These are phyloP conservation scores for Periconia sp. DNA, from an alignment of 2,329 filamentous ascomycete genomes.

Conservation along the genomic window DNA sequence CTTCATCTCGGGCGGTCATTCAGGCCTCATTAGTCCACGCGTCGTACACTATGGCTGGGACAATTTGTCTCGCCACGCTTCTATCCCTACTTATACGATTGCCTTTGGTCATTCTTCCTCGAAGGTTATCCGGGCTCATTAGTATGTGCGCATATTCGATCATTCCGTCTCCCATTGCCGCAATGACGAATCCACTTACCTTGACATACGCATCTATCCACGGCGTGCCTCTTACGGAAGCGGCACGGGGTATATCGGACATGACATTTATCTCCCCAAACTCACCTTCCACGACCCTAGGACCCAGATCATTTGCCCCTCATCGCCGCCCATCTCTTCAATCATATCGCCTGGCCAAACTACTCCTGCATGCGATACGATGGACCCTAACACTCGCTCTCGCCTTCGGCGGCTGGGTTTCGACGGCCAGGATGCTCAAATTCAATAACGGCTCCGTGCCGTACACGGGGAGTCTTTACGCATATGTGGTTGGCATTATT, in stretches of 20 bases:
- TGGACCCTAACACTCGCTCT: constrained; percentile 88
- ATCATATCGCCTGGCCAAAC: constrained; percentile 86
- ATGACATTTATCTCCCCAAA: constrained; percentile 77
- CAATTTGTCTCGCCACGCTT: constrained; percentile 84
- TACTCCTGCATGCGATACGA: constrained; percentile 86
- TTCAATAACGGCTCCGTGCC: constrained; percentile 54
- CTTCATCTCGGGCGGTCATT: constrained; percentile 79
- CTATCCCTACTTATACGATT: constrained; percentile 79
- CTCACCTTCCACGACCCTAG: constrained; percentile 69
- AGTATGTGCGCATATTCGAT: constrained; percentile 75
- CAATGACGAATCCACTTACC: constrained; percentile 86
- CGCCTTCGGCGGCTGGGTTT: constrained; percentile 95
- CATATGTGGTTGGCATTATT: constrained; percentile 89
- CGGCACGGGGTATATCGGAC: constrained; percentile 77
- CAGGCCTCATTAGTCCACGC: constrained; percentile 81
- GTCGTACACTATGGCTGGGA: constrained; percentile 84
- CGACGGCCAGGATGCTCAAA: constrained; percentile 77
- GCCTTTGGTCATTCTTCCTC: constrained; percentile 80
- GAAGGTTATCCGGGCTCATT: constrained; percentile 68
- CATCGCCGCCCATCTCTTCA: constrained; percentile 60
- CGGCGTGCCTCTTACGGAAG: constrained; percentile 75
- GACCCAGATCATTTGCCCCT: constrained; percentile 43
- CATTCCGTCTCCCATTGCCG: constrained; percentile 80
- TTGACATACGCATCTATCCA: constrained; percentile 94
- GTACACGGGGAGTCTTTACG: constrained; percentile 80